Evolutionary conservation across 192 early-diverging fungal genomes (phyloP).

Genomic region (Cladochytrium replicatum): DNA sequence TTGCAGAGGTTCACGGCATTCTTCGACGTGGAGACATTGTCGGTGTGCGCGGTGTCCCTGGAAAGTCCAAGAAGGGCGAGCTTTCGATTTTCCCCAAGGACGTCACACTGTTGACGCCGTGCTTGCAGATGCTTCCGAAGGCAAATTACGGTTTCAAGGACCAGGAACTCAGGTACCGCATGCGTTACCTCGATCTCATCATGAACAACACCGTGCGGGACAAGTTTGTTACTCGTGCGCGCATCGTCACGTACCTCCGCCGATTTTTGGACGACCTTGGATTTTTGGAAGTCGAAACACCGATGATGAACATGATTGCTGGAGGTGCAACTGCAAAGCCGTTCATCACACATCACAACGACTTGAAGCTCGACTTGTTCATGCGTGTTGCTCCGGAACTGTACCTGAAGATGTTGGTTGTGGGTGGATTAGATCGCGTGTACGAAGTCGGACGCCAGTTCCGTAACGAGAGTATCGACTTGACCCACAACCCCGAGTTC

Average conservation of each 20-base stretch:
- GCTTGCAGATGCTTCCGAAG: conserved; percentile 93
- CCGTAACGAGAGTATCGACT: conserved; percentile 78
- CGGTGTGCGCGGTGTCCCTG: conserved; percentile 83
- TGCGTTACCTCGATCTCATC: conserved; percentile 97
- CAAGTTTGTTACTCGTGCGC: conserved; percentile 86
- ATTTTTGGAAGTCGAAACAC: conserved; percentile 83
- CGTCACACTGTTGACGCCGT: conserved; percentile 81
- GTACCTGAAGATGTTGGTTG: conserved; percentile 74
- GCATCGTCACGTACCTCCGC: conserved; percentile 89
- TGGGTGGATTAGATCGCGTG: conserved; percentile 75
- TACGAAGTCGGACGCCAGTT: conserved; percentile 89
- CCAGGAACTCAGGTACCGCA: conserved; percentile 93
- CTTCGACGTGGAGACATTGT: conserved; percentile 94
- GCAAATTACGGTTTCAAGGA: conserved; percentile 92
- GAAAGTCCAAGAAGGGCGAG: conserved; percentile 87
- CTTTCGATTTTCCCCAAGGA: conserved; percentile 89
- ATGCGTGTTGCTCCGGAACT: conserved; percentile 79
- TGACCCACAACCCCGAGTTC: conserved; percentile 83
- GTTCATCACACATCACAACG: conserved; percentile 59
- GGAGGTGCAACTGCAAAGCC: conserved; percentile 79
- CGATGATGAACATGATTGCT: conserved; percentile 56
- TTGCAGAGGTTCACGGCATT: conserved; percentile 66
- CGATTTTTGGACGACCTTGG: conserved; percentile 47
- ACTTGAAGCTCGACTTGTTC: conserved; percentile 55
- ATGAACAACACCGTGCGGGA: conserved; percentile 95